Conservation (phyloP, 257 asterid species). For the Przewalskia tangutica region DNA sequence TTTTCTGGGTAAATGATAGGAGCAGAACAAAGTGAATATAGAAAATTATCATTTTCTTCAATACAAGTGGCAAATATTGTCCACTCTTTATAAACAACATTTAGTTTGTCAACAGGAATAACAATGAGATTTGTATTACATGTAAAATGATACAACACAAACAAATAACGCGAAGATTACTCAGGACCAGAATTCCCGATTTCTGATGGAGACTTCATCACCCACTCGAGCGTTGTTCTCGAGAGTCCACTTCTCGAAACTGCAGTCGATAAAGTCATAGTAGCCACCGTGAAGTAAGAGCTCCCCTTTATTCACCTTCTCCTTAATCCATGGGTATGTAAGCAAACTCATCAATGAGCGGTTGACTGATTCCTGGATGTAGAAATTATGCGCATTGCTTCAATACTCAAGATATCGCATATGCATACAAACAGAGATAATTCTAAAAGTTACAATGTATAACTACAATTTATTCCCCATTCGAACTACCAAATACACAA, state of each 20-base stretch:
- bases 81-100: neutral
- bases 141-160: neutral
- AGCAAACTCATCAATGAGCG: conserved; percentile 71
- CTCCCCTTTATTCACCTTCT: conserved; percentile 48
- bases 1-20: neutral
- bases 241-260: conserved; percentile 90
- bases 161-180: neutral
- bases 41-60: neutral
- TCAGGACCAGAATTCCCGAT: conserved; percentile 72
- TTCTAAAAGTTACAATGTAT: neutral
- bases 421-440: neutral
- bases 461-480: neutral
- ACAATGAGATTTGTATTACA: neutral
- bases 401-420: neutral
- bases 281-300: conserved; percentile 84
- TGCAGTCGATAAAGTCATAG: conserved; percentile 76
- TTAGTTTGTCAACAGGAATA: neutral
- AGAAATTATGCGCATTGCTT: neutral
- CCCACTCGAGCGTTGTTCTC: conserved; percentile 26
- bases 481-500: neutral
- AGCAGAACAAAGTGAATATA: neutral
- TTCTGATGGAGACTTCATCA: conserved; percentile 31
- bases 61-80: neutral
- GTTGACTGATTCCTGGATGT: conserved; percentile 74
- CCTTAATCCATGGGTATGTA: conserved; percentile 77